Evolutionary conservation across 768 basidiomycete species (phyloP).

Genomic region (Zangia roseola): DNA sequence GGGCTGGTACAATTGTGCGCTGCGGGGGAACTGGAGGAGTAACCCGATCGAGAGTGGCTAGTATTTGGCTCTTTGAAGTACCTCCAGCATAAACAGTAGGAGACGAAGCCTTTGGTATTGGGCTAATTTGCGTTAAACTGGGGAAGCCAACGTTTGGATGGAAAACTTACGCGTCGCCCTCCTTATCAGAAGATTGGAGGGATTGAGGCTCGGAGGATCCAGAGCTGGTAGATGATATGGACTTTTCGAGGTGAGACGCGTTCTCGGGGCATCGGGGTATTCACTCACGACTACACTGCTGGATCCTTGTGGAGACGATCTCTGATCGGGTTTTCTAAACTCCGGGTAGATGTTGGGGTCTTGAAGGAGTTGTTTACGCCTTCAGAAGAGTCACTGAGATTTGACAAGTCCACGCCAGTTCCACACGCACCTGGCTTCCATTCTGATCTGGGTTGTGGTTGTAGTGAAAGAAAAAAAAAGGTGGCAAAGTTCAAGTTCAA

Average conservation of each 20-base stretch:
- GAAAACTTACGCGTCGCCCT: constrained; percentile 14
- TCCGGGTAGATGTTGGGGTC: constrained; percentile 30
- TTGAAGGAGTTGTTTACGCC: constrained; percentile 28
- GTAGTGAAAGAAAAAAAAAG: constrained; percentile 3
- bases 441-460: constrained; percentile 4
- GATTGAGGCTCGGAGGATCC: constrained; percentile 21
- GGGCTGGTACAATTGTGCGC: constrained; percentile 30
- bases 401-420: no score
- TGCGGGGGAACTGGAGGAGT: constrained; percentile 9
- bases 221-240: constrained; percentile 25
- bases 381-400: constrained; percentile 3
- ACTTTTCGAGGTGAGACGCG: constrained; percentile 11
- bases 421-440: constrained; percentile 27
- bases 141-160: background rate
- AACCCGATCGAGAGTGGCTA: constrained; percentile 27
- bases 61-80: constrained; percentile 14
- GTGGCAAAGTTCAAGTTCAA: background rate
- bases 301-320: constrained; percentile 4
- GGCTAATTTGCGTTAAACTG: constrained; percentile 10
- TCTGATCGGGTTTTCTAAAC: constrained; percentile 26
- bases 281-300: constrained; percentile 22
- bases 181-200: constrained; percentile 31
- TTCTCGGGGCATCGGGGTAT: background rate
- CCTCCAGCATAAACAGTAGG: background rate
- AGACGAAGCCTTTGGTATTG: constrained; percentile 1